A percentile compares a stretch with the other conserved stretches of the same genome.
Conservation (phyloP, 495 filamentous ascomycete genomes). For the Xylaria scruposa region DNA sequence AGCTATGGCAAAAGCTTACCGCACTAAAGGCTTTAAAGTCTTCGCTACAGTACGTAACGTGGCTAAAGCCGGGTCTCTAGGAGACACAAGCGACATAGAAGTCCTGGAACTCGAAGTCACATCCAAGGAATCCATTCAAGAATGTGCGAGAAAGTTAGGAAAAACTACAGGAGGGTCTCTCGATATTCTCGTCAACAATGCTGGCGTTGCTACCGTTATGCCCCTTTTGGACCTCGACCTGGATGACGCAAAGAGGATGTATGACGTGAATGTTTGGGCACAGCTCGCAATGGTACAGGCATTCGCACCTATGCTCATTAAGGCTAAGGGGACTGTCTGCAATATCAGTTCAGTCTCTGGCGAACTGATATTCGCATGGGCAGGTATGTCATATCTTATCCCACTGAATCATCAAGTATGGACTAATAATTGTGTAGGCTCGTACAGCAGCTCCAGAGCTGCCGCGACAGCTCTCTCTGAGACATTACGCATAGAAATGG, state of each 20-base stretch:
- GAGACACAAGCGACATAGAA: slow-evolving; percentile 34
- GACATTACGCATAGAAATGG: slow-evolving; percentile 63
- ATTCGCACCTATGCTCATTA: slow-evolving; percentile 55
- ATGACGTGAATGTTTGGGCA: slow-evolving; percentile 59
- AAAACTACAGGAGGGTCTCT: slow-evolving; percentile 42
- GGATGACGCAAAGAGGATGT: slow-evolving; percentile 48
- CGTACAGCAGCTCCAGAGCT: slow-evolving; percentile 70
- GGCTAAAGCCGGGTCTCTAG: slow-evolving; percentile 43
- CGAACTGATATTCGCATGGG: slow-evolving; percentile 7
- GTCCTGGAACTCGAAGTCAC: slow-evolving; percentile 47
- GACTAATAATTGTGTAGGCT: slow-evolving; percentile 34
- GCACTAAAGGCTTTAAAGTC: slow-evolving; percentile 46
- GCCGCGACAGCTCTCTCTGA: slow-evolving; percentile 67
- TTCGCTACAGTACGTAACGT: slow-evolving; percentile 55
- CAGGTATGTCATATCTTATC: slow-evolving; percentile 34
- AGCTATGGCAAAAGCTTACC: slow-evolving; percentile 50
- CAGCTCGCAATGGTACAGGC: slow-evolving; percentile 53
- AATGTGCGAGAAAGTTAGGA: slow-evolving; percentile 34
- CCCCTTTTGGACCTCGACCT: slow-evolving; percentile 53
- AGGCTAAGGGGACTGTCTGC: slow-evolving; percentile 51
- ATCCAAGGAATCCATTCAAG: slow-evolving; percentile 39
- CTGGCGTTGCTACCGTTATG: slow-evolving; percentile 45
- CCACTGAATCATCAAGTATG: slow-evolving; percentile 8
- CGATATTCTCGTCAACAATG: slow-evolving; percentile 59
- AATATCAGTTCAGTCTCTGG: slow-evolving; percentile 47